Conservation (phyloP, 1,284 basidiomycete species). For the Heterobasidion annosum region DNA sequence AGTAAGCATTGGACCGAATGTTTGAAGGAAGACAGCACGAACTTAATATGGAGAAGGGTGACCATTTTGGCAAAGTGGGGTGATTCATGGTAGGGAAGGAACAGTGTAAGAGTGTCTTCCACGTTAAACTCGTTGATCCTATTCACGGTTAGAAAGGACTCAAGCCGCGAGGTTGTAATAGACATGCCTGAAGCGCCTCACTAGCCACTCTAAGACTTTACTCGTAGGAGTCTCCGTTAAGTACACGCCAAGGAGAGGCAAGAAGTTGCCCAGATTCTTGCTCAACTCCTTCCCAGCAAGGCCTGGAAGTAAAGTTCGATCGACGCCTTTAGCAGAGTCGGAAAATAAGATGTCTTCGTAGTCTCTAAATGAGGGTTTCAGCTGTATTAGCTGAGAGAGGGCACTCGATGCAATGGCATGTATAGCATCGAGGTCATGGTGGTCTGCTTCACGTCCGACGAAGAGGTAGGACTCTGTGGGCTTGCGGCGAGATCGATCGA, state of each 20-base stretch:
- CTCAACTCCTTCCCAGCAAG: slow-evolving; percentile 62
- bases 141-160: slow-evolving; percentile 1
- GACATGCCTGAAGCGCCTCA: slow-evolving; percentile 81
- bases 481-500: slow-evolving; percentile 57
- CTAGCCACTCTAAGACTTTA: slow-evolving; percentile 94
- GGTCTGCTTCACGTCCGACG: slow-evolving; percentile 68
- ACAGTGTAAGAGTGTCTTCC: slow-evolving; percentile 69
- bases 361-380: slow-evolving; percentile 55
- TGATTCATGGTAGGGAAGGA: slow-evolving; percentile 93
- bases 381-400: slow-evolving; percentile 64
- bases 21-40: slow-evolving; percentile 15
- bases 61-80: slow-evolving; percentile 93
- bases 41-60: slow-evolving; percentile 77
- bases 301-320: slow-evolving; percentile 73
- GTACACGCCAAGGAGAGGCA: slow-evolving; percentile 72
- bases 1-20: slow-evolving; percentile 7
- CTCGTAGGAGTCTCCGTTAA: slow-evolving; percentile 77
- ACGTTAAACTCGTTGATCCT: slow-evolving; percentile 95
- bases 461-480: slow-evolving; percentile 78
- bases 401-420: slow-evolving; percentile 80
- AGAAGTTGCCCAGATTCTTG: slow-evolving; percentile 49
- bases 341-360: slow-evolving; percentile 82
- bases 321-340: slow-evolving; percentile 65
- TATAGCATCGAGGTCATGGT: slow-evolving; percentile 83
- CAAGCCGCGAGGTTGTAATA: neutral